Evolutionary conservation across 2,329 filamentous ascomycete genomes (phyloP).

Genomic region (Sporothrix sp.): DNA sequence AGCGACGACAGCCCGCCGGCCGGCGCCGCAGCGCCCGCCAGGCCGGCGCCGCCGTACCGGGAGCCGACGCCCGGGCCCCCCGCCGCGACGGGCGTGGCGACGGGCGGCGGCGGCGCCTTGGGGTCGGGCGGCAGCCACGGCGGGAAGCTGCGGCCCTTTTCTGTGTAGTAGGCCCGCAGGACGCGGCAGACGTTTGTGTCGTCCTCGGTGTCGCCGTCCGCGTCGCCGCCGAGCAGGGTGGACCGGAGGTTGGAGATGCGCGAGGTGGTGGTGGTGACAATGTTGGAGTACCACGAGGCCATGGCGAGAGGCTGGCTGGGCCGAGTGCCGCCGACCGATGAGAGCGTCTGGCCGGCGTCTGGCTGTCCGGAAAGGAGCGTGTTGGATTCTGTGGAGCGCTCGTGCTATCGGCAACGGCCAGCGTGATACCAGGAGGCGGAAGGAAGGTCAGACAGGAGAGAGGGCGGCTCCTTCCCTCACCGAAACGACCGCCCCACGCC

Average conservation of each 20-base stretch:
- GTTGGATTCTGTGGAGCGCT: no score
- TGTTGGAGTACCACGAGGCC: slow-evolving; percentile 74
- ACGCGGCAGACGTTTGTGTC: slow-evolving; percentile 93
- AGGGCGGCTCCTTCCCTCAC: no score
- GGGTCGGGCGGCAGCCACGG: slow-evolving; percentile 84
- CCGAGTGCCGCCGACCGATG: no score
- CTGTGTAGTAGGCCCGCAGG: slow-evolving; percentile 82
- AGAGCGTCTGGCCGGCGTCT: neutral
- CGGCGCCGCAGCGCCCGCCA: slow-evolving; percentile 18
- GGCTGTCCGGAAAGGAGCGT: no score
- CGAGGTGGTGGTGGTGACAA: slow-evolving; percentile 54
- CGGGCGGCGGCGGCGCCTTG: slow-evolving; percentile 51
- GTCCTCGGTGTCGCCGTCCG: slow-evolving; percentile 69
- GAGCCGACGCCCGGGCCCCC: slow-evolving; percentile 41
- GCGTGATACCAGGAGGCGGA: no score
- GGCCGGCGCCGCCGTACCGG: slow-evolving; percentile 41
- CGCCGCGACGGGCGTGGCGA: slow-evolving; percentile 43
- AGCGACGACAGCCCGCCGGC: slow-evolving; percentile 42
- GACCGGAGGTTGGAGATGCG: slow-evolving; percentile 57
- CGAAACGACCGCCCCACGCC: no score
- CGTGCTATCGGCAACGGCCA: no score
- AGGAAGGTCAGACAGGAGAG: no score
- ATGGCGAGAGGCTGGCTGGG: slow-evolving; percentile 37
- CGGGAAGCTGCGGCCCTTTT: slow-evolving; percentile 74
- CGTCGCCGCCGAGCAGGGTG: slow-evolving; percentile 56